phyloP scores from a whole-genome alignment of 495 filamentous ascomycete species.

The Neurospora sp. region DNA sequence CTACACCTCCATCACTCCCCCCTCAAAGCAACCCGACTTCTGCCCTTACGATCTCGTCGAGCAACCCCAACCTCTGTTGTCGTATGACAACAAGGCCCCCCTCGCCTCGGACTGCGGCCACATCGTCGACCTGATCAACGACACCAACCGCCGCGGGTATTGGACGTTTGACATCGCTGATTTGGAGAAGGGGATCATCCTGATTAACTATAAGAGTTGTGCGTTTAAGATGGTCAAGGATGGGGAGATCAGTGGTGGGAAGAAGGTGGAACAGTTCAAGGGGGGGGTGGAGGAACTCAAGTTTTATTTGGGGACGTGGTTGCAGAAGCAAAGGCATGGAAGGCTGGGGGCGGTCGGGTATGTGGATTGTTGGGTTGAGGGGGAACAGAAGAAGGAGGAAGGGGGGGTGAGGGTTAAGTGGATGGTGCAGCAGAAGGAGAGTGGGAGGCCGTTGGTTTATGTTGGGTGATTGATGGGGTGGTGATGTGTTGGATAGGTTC shows the following conservation, averaged over 20 bases:
- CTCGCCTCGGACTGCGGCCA: not conserved
- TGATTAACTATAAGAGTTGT: not conserved
- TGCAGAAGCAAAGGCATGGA: not conserved
- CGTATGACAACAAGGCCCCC: not conserved
- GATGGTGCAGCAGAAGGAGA: not conserved
- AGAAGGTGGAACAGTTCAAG: not conserved
- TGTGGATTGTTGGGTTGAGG: not conserved
- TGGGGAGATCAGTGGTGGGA: not conserved
- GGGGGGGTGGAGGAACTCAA: not conserved
- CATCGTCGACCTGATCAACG: not conserved
- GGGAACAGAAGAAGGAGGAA: not conserved
- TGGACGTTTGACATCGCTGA: not conserved
- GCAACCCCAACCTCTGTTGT: not conserved
- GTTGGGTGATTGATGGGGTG: not conserved
- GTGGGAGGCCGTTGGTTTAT: not conserved
- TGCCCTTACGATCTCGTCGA: not conserved
- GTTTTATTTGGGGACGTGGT: not conserved
- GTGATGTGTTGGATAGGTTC: not conserved
- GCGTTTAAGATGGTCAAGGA: not conserved
- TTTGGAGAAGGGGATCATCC: not conserved
- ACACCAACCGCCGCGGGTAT: not conserved
- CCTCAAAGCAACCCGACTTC: not conserved
- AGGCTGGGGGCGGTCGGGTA: not conserved
- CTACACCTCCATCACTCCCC: not conserved
- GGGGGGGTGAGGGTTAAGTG: not conserved